These are phyloP conservation scores for Pugionium cornutum DNA, from an alignment of 345 rosid genomes.

Conservation along the genomic window DNA sequence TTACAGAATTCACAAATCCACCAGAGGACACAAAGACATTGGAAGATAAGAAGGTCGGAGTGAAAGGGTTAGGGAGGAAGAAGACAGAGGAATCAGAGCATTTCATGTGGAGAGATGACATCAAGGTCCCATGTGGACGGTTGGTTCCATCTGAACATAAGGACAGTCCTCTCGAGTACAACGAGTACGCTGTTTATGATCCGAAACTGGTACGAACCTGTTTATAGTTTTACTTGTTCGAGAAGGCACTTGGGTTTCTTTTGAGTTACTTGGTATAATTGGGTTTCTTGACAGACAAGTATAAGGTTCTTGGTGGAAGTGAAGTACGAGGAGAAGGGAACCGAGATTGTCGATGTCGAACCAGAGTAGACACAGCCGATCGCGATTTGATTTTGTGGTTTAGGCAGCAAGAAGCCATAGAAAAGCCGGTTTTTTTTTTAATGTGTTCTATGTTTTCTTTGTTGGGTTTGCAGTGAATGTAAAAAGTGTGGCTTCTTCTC, in stretches of 20 bases:
- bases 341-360: slow-evolving; percentile 30
- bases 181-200: slow-evolving; percentile 78
- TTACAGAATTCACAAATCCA: slow-evolving; percentile 47
- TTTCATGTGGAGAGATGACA: slow-evolving; percentile 59
- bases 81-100: slow-evolving; percentile 71
- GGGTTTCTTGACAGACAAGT: slow-evolving; percentile 46
- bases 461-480: neutral
- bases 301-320: slow-evolving; percentile 71
- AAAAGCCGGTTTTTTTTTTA: slow-evolving; percentile 1
- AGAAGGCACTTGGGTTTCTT: neutral
- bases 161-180: slow-evolving; percentile 72
- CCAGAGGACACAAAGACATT: slow-evolving; percentile 61
- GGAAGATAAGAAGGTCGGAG: slow-evolving; percentile 66
- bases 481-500: neutral
- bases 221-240: neutral
- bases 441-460: slow-evolving; percentile 10
- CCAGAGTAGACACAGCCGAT: slow-evolving; percentile 7
- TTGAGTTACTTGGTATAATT: neutral
- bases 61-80: slow-evolving; percentile 75
- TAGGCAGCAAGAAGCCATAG: slow-evolving; percentile 18
- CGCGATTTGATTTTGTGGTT: neutral
- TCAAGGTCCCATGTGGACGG: slow-evolving; percentile 73
- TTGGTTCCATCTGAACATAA: slow-evolving; percentile 59
- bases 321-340: slow-evolving; percentile 64
- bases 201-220: slow-evolving; percentile 56